phyloP scores from a whole-genome alignment of 306 rosid genomes.

The Begonia masoniana region DNA sequence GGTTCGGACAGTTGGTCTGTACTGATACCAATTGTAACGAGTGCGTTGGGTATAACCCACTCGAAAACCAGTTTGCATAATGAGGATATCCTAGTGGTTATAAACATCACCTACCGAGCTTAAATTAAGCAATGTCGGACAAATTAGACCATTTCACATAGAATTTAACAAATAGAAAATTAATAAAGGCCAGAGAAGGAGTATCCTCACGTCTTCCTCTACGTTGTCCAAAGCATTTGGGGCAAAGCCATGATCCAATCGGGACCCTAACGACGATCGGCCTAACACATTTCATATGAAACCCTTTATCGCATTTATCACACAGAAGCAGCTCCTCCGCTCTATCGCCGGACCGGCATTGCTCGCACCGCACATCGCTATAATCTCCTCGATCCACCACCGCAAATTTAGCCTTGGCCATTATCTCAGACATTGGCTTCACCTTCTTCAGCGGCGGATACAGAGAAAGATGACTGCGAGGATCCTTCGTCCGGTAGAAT shows the following conservation, averaged over 20 bases:
- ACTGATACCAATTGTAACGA: too few species aligned
- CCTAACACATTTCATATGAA: conserved; percentile 73
- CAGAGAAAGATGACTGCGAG: conserved; percentile 11
- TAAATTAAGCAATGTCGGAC: too few species aligned
- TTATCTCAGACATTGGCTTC: conserved; percentile 32
- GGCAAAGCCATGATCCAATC: conserved; percentile 79
- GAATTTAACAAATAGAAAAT: background rate
- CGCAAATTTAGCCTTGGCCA: conserved; percentile 33
- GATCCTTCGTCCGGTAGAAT: conserved; percentile 36
- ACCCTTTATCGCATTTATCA: conserved; percentile 71
- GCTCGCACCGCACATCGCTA: conserved; percentile 32
- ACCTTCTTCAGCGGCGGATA: conserved; percentile 31
- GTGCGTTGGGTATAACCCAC: too few species aligned
- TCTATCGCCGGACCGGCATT: conserved; percentile 56
- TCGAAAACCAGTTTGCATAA: too few species aligned
- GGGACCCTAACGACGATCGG: conserved; percentile 76
- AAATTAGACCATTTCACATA: too few species aligned
- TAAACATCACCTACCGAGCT: too few species aligned
- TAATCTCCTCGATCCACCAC: conserved; percentile 36
- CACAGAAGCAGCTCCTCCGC: conserved; percentile 66
- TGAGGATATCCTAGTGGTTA: too few species aligned
- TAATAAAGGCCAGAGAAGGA: background rate
- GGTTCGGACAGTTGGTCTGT: too few species aligned
- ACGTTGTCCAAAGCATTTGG: conserved; percentile 39
- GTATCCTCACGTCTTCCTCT: conserved; percentile 40